Conservation (phyloP, 495 filamentous ascomycete genomes). For the Hypoxylon lienhwacheense region DNA sequence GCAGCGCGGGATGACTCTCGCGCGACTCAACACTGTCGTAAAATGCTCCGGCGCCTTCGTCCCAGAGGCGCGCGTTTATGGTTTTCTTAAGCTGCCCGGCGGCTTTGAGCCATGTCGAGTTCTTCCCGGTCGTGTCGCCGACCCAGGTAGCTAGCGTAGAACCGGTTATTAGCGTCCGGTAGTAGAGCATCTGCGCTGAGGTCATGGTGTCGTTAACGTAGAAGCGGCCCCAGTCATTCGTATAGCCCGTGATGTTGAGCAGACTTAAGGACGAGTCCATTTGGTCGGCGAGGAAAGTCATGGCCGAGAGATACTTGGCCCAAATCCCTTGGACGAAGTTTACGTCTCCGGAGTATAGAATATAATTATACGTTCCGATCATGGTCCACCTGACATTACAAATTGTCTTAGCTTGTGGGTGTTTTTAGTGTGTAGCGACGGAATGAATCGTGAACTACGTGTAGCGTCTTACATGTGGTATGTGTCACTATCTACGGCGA, state of each 20-base stretch:
- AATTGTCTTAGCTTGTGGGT: neutral
- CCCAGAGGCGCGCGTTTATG: conserved; percentile 56
- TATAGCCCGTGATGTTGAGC: conserved; percentile 57
- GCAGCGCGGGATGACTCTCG: conserved; percentile 33
- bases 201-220: conserved; percentile 55
- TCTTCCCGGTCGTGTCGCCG: conserved; percentile 47
- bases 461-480: conserved; percentile 59
- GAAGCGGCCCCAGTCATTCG: conserved; percentile 61
- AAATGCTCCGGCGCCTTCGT: conserved; percentile 56
- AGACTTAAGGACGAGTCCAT: conserved; percentile 52
- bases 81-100: conserved; percentile 45
- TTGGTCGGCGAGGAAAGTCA: conserved; percentile 58
- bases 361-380: conserved; percentile 65
- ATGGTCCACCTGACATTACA: conserved; percentile 48
- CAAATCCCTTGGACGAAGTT: conserved; percentile 54
- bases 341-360: conserved; percentile 59
- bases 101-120: conserved; percentile 47
- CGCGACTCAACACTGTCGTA: conserved; percentile 53
- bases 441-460: neutral
- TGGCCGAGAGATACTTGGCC: conserved; percentile 54
- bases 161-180: conserved; percentile 55
- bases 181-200: conserved; percentile 62
- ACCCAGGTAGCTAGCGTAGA: conserved; percentile 55
- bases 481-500: conserved; percentile 59
- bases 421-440: neutral